Base-by-base conservation (phyloP, 1,284 basidiomycete species). In the Salmacisia buchloeana region DNA sequence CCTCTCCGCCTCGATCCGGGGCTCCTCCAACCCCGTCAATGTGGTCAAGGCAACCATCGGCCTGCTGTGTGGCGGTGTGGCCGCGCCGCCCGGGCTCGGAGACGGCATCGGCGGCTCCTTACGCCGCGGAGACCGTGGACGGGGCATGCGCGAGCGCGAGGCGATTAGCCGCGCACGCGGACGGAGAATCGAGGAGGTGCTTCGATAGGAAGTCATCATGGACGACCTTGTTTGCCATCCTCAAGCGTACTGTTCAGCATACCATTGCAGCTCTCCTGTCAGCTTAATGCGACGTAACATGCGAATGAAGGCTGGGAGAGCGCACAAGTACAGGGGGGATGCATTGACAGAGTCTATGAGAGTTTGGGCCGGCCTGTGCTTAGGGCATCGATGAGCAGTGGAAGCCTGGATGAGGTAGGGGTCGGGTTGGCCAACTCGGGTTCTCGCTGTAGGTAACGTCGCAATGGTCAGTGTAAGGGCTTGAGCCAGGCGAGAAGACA, bases 1-100 rank as follows among this genome's bases (percentile, higher is more conserved):
- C 81, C 85, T 91, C 52, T 91, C 89, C 71, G 94, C 91, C 31
- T 94, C 94, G 81, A 90, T 97, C 43, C 90, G 91, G 86, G 93
- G 94, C 36, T 93, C 90, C 72, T 84, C 91, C 69, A 96, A 94
- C 81, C 86, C 86, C 43, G 83, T 90, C 73, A 88, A 83, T 58
- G 83, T 84, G 7, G 77, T 84, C 69, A 84, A 85, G 69, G 81
- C 81, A 70, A 72, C 81, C 69, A 68, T 79, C 67, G 62, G 81
- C 63, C 68, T 78, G 25, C 66, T 80, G n/a, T 77, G 74, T 69
- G 72, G 74, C 12, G 77, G 77, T 29, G 69, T 71, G 3, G 70
- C 72, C 0, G 38, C 34, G 3, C 73, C 71, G 33, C 59, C 69
- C 43, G 78, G 75, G 12, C 67, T 79, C 64, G 79, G 79, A 41